Conservation (phyloP, 176 grass and related monocot genomes). For the Oryza glaberrima region DNA sequence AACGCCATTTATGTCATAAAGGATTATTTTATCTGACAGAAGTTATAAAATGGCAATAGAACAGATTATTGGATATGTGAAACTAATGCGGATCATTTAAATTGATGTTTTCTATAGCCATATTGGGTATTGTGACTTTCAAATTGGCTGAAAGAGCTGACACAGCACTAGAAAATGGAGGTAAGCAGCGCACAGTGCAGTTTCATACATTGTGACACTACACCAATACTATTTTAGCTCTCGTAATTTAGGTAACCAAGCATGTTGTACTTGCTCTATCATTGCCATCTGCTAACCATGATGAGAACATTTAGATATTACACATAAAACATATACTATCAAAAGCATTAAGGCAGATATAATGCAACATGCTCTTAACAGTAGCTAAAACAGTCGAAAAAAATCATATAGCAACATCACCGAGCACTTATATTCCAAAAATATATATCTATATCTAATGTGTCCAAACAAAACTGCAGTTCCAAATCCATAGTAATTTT, state of each 20-base stretch:
- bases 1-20: background rate
- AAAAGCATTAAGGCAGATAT: background rate
- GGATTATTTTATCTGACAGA: background rate
- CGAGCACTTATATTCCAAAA: constrained; percentile 3
- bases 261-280: background rate
- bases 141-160: background rate
- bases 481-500: background rate
- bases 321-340: background rate
- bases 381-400: background rate
- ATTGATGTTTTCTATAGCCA: background rate
- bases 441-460: background rate
- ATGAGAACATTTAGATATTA: background rate
- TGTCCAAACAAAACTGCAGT: background rate
- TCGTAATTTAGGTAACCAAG: constrained; percentile 5
- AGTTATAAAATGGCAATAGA: background rate
- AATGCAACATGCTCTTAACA: background rate
- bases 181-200: background rate
- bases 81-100: constrained; percentile 16
- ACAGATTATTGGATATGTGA: background rate
- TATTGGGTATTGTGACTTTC: constrained; percentile 3
- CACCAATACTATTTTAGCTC: background rate
- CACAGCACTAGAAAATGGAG: constrained; percentile 21
- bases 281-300: background rate
- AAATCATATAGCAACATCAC: background rate
- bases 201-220: background rate